These are phyloP conservation scores for Blumeria hordei DNA, from an alignment of 2,329 filamentous ascomycete genomes.

Conservation along the genomic window DNA sequence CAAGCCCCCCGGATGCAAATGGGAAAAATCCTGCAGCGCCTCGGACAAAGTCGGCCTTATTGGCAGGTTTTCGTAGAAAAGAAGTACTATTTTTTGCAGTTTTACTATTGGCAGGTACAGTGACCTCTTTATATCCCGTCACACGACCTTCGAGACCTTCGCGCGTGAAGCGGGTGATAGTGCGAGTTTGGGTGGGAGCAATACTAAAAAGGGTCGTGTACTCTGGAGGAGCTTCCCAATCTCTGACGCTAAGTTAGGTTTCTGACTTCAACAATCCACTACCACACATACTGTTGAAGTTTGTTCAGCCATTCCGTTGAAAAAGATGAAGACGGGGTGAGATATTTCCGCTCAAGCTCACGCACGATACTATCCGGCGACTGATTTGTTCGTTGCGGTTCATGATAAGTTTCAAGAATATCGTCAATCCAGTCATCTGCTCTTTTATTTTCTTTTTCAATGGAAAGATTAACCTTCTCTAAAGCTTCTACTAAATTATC, in stretches of 20 bases:
- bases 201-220: slow-evolving; percentile 69
- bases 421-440: slow-evolving; percentile 27
- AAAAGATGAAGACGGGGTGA: slow-evolving; percentile 60
- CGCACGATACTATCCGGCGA: slow-evolving; percentile 39
- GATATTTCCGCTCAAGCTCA: slow-evolving; percentile 50
- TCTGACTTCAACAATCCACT: not conserved
- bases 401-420: slow-evolving; percentile 28
- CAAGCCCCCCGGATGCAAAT: slow-evolving; percentile 74
- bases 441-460: slow-evolving; percentile 4
- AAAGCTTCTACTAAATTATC: slow-evolving; percentile 23
- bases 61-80: slow-evolving; percentile 62
- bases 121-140: slow-evolving; percentile 83
- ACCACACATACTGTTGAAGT: slow-evolving; percentile 42
- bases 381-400: slow-evolving; percentile 24
- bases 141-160: slow-evolving; percentile 83
- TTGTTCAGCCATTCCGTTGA: slow-evolving; percentile 68
- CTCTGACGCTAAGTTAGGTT: slow-evolving; percentile 16
- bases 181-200: slow-evolving; percentile 76
- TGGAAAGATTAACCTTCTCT: slow-evolving; percentile 22
- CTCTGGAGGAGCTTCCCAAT: slow-evolving; percentile 64
- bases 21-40: slow-evolving; percentile 87
- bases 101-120: slow-evolving; percentile 65
- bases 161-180: slow-evolving; percentile 76
- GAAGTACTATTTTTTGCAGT: slow-evolving; percentile 93
- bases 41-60: slow-evolving; percentile 71